These are phyloP conservation scores for Colletotrichum salicis DNA, from an alignment of 2,329 filamentous ascomycete genomes.

Conservation along the genomic window DNA sequence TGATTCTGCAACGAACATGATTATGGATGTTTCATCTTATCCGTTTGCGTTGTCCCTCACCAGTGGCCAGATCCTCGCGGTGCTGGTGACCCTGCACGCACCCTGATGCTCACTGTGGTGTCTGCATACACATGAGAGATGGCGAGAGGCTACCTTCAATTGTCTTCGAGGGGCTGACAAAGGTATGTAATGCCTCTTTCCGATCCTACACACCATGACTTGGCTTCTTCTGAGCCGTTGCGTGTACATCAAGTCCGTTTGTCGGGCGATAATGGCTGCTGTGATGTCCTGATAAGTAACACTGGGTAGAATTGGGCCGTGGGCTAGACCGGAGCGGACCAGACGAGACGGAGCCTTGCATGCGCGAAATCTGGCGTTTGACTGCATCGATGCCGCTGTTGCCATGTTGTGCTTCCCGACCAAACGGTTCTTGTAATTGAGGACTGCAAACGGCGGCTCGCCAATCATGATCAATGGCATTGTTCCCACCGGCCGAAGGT, in stretches of 20 bases:
- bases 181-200: constrained; percentile 6
- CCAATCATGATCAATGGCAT: constrained; percentile 35
- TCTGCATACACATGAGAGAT: constrained; percentile 3
- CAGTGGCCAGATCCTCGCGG: constrained; percentile 13
- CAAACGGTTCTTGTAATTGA: constrained; percentile 34
- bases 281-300: constrained; percentile 8
- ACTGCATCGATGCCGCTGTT: constrained; percentile 40
- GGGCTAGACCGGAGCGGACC: constrained; percentile 14
- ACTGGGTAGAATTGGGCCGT: constrained; percentile 6
- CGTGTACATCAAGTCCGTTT: constrained; percentile 24
- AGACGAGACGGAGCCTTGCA: constrained; percentile 28
- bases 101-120: constrained; percentile 4
- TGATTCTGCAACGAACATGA: constrained; percentile 37
- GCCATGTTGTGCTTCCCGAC: constrained; percentile 38
- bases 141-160: constrained; percentile 3
- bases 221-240: not conserved
- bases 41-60: constrained; percentile 28
- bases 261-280: constrained; percentile 16
- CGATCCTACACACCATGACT: not conserved
- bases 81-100: constrained; percentile 17
- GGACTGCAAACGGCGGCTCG: constrained; percentile 36
- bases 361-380: constrained; percentile 41
- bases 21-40: constrained; percentile 33
- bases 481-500: constrained; percentile 32
- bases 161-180: not conserved